A percentile compares a stretch with the other conserved stretches of the same genome.
These are phyloP conservation scores for Tolypocladium ovalisporum DNA, from an alignment of 2,329 filamentous ascomycete genomes.

Conservation along the genomic window DNA sequence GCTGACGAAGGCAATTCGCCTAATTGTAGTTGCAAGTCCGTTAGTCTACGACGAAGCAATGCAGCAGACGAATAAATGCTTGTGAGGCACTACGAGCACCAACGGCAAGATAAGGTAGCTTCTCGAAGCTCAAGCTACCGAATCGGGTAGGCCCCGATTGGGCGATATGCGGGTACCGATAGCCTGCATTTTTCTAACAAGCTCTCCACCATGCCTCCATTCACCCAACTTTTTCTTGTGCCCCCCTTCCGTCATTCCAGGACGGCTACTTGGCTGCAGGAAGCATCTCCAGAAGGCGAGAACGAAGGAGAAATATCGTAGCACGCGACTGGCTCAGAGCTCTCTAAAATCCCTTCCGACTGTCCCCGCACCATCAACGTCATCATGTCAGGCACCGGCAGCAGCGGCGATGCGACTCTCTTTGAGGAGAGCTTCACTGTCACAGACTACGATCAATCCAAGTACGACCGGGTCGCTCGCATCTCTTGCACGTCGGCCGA, in stretches of 20 bases:
- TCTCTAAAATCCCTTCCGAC: background rate
- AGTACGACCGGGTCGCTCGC: slow-evolving; percentile 92
- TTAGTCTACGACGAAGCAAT: background rate
- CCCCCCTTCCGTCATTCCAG: background rate
- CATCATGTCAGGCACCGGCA: slow-evolving; percentile 23
- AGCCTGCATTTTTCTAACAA: background rate
- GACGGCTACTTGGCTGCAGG: background rate
- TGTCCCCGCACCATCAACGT: background rate
- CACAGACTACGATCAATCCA: slow-evolving; percentile 66
- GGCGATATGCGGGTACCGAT: slow-evolving; percentile 5
- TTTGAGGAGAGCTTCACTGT: slow-evolving; percentile 89
- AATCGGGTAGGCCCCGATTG: slow-evolving; percentile 12
- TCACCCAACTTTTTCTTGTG: background rate
- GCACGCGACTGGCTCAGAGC: background rate
- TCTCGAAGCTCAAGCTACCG: background rate
- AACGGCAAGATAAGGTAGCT: background rate
- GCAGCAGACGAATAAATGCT: background rate
- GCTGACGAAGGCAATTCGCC: background rate
- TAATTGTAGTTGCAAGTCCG: background rate
- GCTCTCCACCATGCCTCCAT: background rate
- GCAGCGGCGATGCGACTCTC: slow-evolving; percentile 76
- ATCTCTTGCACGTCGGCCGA: slow-evolving; percentile 69
- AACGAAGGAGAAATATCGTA: background rate
- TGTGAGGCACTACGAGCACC: too few relatives aligned
- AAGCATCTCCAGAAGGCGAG: background rate